Conservation (phyloP, 2,329 filamentous ascomycete genomes). For the Plenodomus tracheiphilus region DNA sequence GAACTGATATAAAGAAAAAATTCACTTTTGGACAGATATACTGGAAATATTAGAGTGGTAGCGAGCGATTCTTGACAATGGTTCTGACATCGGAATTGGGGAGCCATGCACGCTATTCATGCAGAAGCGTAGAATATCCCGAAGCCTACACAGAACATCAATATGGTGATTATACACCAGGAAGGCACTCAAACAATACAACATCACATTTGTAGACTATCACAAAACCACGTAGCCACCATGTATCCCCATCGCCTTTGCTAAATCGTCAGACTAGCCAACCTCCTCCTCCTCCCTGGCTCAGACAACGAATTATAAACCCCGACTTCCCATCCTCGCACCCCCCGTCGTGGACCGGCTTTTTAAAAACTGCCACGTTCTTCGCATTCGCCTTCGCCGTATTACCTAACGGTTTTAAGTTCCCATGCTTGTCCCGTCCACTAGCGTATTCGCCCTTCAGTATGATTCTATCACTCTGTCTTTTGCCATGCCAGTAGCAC, state of each 20-base stretch:
- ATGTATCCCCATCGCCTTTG: neutral
- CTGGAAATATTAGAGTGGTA: neutral
- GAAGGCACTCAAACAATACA: neutral
- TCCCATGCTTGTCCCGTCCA: neutral
- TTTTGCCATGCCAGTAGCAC: conserved; percentile 48
- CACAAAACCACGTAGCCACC: neutral
- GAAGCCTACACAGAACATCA: neutral
- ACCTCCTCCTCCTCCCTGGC: neutral
- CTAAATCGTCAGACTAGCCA: neutral
- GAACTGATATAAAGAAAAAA: no score
- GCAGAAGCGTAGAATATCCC: neutral
- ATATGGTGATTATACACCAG: neutral
- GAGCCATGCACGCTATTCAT: neutral
- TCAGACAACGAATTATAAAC: neutral
- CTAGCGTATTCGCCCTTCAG: neutral
- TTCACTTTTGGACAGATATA: no score
- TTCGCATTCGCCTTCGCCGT: neutral
- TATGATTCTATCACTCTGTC: neutral
- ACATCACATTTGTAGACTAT: neutral
- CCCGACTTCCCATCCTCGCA: neutral
- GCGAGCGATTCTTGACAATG: neutral
- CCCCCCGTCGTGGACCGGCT: no score
- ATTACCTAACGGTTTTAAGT: neutral
- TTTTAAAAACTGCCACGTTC: neutral
- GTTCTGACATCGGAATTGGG: no score